Evolutionary conservation across 148 eudicot species (phyloP).

Genomic region (Dysphania ambrosioides): DNA sequence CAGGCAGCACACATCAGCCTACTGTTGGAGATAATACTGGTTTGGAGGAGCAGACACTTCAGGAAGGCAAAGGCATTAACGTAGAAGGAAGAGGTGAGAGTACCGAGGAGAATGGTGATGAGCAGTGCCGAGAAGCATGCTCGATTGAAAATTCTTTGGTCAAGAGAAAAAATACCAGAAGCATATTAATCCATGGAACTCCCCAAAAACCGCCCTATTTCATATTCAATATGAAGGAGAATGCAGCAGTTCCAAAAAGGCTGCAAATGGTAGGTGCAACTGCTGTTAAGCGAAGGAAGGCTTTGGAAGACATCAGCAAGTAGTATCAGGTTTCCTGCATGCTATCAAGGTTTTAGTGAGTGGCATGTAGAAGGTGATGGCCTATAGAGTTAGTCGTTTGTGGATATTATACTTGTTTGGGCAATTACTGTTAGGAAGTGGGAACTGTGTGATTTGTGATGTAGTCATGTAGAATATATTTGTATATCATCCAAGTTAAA

Average conservation of each 20-base stretch:
- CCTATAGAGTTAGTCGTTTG: not conserved
- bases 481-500: not conserved
- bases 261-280: slow-evolving; percentile 31
- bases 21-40: not conserved
- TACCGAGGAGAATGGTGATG: not conserved
- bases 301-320: slow-evolving; percentile 31
- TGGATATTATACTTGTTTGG: not conserved
- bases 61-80: not conserved
- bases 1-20: not conserved
- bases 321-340: slow-evolving; percentile 11
- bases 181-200: slow-evolving; percentile 43
- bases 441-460: too few species aligned
- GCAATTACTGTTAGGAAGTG: not conserved
- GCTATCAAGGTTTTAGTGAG: slow-evolving; percentile 18
- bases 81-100: not conserved
- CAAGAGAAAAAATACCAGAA: slow-evolving; percentile 20
- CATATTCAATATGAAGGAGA: slow-evolving; percentile 51
- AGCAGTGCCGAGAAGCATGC: not conserved
- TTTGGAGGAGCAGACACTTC: not conserved
- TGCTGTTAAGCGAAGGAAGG: slow-evolving; percentile 40
- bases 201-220: slow-evolving; percentile 29
- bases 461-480: not conserved
- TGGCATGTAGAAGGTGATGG: slow-evolving; percentile 11
- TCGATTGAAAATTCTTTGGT: not conserved
- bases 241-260: slow-evolving; percentile 29